Percentiles rank a stretch among this genome's conserved stretches.
Evolutionary conservation across 192 early-diverging fungal genomes (phyloP).

Genomic region (Umbelopsis vinacea): DNA sequence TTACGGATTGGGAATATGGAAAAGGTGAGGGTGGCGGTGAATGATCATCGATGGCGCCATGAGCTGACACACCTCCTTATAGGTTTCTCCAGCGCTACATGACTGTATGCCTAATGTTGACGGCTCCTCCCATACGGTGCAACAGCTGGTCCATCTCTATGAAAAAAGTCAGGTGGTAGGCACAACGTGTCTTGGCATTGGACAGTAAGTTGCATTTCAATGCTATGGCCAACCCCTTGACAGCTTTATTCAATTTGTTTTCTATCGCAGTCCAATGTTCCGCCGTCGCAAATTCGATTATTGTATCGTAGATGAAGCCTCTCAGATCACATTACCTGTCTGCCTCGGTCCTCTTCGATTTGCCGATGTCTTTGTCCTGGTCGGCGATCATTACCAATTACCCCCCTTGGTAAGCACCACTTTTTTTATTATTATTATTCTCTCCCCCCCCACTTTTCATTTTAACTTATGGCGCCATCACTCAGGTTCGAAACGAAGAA

Average conservation of each 20-base stretch:
- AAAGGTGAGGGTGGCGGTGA: conserved; percentile 47
- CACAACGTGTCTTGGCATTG: conserved; percentile 87
- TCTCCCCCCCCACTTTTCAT: background rate
- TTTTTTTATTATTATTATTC: background rate
- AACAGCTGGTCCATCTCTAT: conserved; percentile 66
- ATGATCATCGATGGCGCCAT: conserved; percentile 26
- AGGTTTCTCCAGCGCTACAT: conserved; percentile 25
- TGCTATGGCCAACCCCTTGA: background rate
- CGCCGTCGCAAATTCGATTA: conserved; percentile 84
- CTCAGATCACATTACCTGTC: conserved; percentile 90
- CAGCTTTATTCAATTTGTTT: background rate
- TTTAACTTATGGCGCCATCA: background rate
- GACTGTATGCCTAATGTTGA: conserved; percentile 31
- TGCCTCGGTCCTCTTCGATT: conserved; percentile 87
- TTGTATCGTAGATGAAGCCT: conserved; percentile 96
- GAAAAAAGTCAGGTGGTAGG: conserved; percentile 71
- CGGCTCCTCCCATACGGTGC: conserved; percentile 55
- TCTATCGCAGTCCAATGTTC: conserved; percentile 66
- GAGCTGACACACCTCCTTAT: background rate
- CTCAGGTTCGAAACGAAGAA: conserved; percentile 60
- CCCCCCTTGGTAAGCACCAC: conserved; percentile 76
- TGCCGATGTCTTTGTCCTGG: conserved; percentile 85
- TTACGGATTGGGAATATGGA: conserved; percentile 75
- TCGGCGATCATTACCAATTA: conserved; percentile 96
- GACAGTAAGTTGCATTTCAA: conserved; percentile 58